A percentile compares a stretch with the other conserved stretches of the same genome.
These are phyloP conservation scores for Paramyrothecium roridum DNA, from an alignment of 2,329 filamentous ascomycete genomes.

Conservation along the genomic window DNA sequence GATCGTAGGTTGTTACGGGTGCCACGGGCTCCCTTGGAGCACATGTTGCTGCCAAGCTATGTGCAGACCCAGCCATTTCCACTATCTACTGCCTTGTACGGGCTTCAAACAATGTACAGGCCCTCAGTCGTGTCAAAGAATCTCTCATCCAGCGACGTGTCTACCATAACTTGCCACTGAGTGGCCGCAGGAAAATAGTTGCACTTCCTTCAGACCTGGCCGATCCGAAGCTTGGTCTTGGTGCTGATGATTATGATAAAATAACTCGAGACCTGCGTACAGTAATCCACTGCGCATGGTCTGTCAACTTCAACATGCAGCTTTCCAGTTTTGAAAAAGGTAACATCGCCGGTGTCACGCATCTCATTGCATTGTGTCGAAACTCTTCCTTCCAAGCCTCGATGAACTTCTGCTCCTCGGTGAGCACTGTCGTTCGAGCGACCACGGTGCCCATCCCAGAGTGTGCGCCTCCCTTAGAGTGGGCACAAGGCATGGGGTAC, in stretches of 20 bases:
- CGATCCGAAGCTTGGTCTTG: slow-evolving; percentile 9
- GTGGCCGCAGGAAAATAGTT: slow-evolving; percentile 18
- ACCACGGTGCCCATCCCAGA: slow-evolving; percentile 33
- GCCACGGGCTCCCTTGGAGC: slow-evolving; percentile 63
- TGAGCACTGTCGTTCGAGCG: slow-evolving; percentile 36
- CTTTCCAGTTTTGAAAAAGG: slow-evolving; percentile 46
- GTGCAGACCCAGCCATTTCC: slow-evolving; percentile 50
- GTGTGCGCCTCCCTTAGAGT: slow-evolving; percentile 25
- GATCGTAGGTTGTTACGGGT: slow-evolving; percentile 53
- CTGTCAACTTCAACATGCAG: slow-evolving; percentile 54
- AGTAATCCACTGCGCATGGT: slow-evolving; percentile 51
- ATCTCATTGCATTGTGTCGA: slow-evolving; percentile 39
- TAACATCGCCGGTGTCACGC: slow-evolving; percentile 40
- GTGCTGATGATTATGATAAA: slow-evolving; percentile 21
- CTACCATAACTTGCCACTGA: slow-evolving; percentile 17
- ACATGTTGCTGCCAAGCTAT: slow-evolving; percentile 57
- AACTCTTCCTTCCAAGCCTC: slow-evolving; percentile 9
- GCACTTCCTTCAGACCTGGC: slow-evolving; percentile 13
- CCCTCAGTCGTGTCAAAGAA: slow-evolving; percentile 4
- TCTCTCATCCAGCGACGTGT: slow-evolving; percentile 28
- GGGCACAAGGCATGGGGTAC: slow-evolving; percentile 40
- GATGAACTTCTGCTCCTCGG: slow-evolving; percentile 51
- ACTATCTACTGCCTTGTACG: slow-evolving; percentile 51
- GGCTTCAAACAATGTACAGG: slow-evolving; percentile 18
- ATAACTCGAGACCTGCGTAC: slow-evolving; percentile 29